Base-by-base conservation (phyloP, 257 asterid species). In the Nicotiana knightiana region DNA sequence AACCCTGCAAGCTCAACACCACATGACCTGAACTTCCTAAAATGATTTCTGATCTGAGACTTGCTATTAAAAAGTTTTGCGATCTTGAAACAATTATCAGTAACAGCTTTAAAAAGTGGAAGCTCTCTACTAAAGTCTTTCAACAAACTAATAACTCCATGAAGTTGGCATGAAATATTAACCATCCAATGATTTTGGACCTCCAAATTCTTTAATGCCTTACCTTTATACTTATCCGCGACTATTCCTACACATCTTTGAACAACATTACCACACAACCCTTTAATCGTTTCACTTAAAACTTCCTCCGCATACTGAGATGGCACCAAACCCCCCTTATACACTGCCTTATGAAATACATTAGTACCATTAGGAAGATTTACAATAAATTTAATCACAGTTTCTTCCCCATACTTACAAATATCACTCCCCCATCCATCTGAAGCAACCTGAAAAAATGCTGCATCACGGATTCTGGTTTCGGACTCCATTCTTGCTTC, bases 291-390 rank as follows among this genome's bases (percentile, higher is more conserved):
- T 75, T 93, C 97, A 91, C 90, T 87, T 64, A 93, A 85, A 35
- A 93, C 85, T 87, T 91, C 97, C 88, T 94, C 98, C 3, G 89
- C 97, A 37, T 91, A 90, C 67, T 93, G 87, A 3, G 97, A 79
- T 18, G 96, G 94, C 84, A 90, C 88, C 4, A 82, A 59, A 3
- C 91, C 87, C 2, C 87, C 87, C 6, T 84, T 62, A 77, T 76
- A 89, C 10, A 90, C 87, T 16, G 87, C 93, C 93, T 89, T 90
- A 37, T 88, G 93, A 85, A 94, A 93, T 65, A 90, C 93, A 54
- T 85, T 86, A n/a, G 90, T 88, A 66, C 97, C 97, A 33, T 94
- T 94, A 30, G 98, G 98, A 21, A 94, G 97, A 83, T 93, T 94
- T 17, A 90, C 92, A 79, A 79, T 83, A 46, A 91, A 89, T 75